Evolutionary conservation across 176 grass and related monocot species (phyloP).

Genomic region (Eleusine indica): DNA sequence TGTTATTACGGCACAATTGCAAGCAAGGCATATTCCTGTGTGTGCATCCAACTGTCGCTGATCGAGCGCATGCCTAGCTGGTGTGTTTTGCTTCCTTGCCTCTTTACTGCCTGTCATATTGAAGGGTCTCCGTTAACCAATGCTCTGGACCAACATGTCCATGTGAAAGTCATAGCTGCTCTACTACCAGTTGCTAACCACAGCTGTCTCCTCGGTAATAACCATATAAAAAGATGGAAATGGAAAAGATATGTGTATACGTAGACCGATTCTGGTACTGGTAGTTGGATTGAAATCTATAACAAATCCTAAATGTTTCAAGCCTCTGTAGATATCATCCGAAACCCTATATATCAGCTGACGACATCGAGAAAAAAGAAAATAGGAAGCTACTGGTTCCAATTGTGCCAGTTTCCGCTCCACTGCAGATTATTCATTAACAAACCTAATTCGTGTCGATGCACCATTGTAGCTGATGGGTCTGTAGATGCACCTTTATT

Average conservation of each 20-base stretch:
- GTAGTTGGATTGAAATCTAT: neutral
- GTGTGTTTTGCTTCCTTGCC: neutral
- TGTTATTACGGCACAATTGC: neutral
- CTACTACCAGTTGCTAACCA: neutral
- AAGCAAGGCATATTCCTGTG: conserved; percentile 30
- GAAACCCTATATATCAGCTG: neutral
- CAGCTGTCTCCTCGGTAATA: neutral
- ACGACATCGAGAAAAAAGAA: neutral
- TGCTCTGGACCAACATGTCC: conserved; percentile 11
- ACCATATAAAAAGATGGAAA: neutral
- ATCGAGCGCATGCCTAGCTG: neutral
- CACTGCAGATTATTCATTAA: neutral
- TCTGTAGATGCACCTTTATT: neutral
- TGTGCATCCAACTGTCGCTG: neutral
- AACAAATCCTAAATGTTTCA: neutral
- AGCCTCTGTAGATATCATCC: neutral
- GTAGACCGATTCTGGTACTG: neutral
- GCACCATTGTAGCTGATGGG: neutral
- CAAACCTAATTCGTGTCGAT: neutral
- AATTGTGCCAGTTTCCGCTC: neutral
- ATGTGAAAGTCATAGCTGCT: conserved; percentile 11
- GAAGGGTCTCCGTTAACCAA: neutral
- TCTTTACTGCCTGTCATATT: neutral
- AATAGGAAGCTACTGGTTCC: neutral
- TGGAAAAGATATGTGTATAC: neutral